Evolutionary conservation across 108 stramenopile species (phyloP).

Genomic region (Cyclotella sp.): DNA sequence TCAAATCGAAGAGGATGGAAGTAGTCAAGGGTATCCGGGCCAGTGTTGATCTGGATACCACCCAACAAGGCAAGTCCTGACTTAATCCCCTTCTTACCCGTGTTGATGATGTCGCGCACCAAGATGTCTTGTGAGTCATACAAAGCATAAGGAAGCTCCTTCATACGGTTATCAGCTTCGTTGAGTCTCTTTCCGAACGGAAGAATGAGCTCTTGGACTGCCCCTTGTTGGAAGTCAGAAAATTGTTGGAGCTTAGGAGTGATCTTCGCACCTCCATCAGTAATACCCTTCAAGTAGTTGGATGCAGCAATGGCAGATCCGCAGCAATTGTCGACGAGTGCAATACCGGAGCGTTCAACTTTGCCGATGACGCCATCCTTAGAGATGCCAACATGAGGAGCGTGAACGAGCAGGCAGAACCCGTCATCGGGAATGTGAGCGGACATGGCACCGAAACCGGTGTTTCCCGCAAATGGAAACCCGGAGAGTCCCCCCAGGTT

Average conservation of each 20-base stretch:
- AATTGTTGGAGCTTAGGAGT: slow-evolving; percentile 7
- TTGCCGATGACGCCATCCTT: slow-evolving; percentile 13
- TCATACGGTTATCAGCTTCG: slow-evolving; percentile 16
- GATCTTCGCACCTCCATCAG: slow-evolving; percentile 12
- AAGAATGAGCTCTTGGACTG: slow-evolving; percentile 15
- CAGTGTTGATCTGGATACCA: slow-evolving; percentile 21
- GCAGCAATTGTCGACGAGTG: slow-evolving; percentile 7
- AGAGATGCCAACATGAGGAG: slow-evolving; percentile 9
- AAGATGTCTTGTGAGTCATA: slow-evolving; percentile 17
- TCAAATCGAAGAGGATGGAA: slow-evolving; percentile 20
- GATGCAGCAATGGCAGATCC: slow-evolving; percentile 15
- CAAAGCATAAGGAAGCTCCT: slow-evolving; percentile 16
- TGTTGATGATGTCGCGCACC: slow-evolving; percentile 10
- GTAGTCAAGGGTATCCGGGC: slow-evolving; percentile 15
- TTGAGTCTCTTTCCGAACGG: slow-evolving; percentile 10
- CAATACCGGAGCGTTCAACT: slow-evolving; percentile 10
- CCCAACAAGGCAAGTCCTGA: slow-evolving; percentile 9
- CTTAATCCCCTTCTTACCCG: slow-evolving; percentile 5
- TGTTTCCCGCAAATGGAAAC: slow-evolving; percentile 15
- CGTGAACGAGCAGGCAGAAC: slow-evolving; percentile 10
- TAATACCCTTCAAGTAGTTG: slow-evolving; percentile 11
- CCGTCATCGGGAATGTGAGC: slow-evolving; percentile 12
- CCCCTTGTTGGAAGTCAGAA: slow-evolving; percentile 9
- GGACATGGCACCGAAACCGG: slow-evolving; percentile 16
- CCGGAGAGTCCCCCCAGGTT: slow-evolving; percentile 12